Conservation (phyloP, 805 yeast genomes). For the Crinitomyces ghanaensis region DNA sequence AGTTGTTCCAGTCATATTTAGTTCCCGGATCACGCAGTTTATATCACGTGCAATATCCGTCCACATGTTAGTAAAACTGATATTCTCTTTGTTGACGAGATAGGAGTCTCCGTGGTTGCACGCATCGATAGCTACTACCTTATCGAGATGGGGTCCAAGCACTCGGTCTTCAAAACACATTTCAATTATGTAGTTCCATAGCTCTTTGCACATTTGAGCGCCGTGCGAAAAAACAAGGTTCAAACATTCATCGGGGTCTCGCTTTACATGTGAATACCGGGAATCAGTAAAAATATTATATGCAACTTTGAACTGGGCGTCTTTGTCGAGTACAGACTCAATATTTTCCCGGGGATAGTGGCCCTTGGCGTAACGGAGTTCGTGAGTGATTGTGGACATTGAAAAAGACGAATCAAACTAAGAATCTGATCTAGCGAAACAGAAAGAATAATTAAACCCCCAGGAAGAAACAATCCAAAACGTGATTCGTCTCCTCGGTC, state of each 20-base stretch:
- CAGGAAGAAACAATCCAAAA: too few species aligned
- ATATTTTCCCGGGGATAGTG: slow-evolving; percentile 26
- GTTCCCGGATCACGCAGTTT: slow-evolving; percentile 26
- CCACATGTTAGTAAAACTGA: slow-evolving; percentile 55
- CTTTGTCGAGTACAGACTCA: slow-evolving; percentile 31
- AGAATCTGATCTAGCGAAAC: too few species aligned
- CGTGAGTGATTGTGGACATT: too few species aligned
- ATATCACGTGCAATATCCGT: slow-evolving; percentile 54
- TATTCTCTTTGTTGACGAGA: slow-evolving; percentile 36
- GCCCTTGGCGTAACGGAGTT: slow-evolving; percentile 19
- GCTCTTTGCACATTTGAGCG: slow-evolving; percentile 48
- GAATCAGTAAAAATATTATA: slow-evolving; percentile 32
- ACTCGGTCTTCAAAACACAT: slow-evolving; percentile 26
- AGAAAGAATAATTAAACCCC: too few species aligned
- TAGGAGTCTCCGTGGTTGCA: slow-evolving; percentile 64
- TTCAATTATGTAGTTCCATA: slow-evolving; percentile 48
- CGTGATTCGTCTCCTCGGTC: too few species aligned
- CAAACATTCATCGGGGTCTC: slow-evolving; percentile 18
- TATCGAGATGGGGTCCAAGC: slow-evolving; percentile 17
- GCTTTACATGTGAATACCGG: neutral
- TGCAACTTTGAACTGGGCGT: slow-evolving; percentile 37
- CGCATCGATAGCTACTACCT: slow-evolving; percentile 44
- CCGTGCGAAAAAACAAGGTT: slow-evolving; percentile 51
- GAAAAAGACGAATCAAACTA: too few species aligned
- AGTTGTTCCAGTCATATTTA: slow-evolving; percentile 28